These are phyloP conservation scores for Globisporangium sylvaticum DNA, from an alignment of 352 stramenopile genomes.

Conservation along the genomic window DNA sequence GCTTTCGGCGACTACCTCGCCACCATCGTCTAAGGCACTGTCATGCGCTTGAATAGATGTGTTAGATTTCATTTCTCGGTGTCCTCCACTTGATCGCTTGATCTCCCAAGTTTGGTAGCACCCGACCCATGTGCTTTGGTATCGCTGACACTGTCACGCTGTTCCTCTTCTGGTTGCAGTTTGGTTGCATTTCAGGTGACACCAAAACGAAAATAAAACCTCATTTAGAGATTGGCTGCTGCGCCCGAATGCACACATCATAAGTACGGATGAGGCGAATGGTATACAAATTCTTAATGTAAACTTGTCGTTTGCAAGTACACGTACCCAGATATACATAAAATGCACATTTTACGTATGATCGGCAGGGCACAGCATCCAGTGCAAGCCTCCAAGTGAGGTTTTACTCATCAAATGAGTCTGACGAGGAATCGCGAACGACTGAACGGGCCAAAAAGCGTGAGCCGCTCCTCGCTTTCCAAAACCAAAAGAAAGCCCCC, in stretches of 20 bases:
- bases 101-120: background rate
- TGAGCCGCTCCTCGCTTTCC: background rate
- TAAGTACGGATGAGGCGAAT: too few relatives aligned
- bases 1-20: conserved; percentile 55
- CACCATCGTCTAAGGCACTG: conserved; percentile 24
- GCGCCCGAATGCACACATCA: too few relatives aligned
- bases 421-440: background rate
- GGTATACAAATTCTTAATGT: background rate
- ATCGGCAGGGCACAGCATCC: background rate
- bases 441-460: background rate
- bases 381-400: background rate
- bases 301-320: background rate
- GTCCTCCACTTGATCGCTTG: background rate
- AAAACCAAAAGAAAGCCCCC: conserved; percentile 11
- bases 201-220: background rate
- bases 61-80: background rate
- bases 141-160: background rate
- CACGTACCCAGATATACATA: background rate
- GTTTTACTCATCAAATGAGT: conserved; percentile 1
- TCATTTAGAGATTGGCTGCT: background rate
- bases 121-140: background rate
- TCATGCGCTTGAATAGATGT: conserved; percentile 3
- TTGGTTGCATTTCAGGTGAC: background rate
- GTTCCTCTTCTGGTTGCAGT: background rate
- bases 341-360: background rate